Conservation (phyloP, 345 rosid genomes). For the Carallia brachiata region DNA sequence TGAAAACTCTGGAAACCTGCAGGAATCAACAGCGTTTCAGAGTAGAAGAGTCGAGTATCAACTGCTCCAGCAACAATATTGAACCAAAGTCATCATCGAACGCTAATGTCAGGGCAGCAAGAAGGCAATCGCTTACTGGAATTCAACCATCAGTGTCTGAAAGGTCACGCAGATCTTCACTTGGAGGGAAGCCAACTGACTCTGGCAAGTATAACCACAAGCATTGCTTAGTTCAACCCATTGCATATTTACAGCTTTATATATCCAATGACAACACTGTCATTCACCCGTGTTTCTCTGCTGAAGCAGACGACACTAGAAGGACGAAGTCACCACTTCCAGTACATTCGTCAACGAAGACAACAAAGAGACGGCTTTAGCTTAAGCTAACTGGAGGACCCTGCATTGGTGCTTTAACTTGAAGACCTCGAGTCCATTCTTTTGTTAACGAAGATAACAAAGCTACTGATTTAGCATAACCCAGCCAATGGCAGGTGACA, state of each 20-base stretch:
- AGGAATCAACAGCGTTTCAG: constrained; percentile 41
- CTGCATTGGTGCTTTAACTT: neutral
- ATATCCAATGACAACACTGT: neutral
- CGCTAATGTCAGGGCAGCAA: constrained; percentile 44
- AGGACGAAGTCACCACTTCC: constrained; percentile 84
- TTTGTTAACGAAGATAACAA: constrained; percentile 1
- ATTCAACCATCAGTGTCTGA: constrained; percentile 38
- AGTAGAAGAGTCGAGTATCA: constrained; percentile 43
- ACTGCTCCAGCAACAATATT: constrained; percentile 18
- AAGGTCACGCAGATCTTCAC: constrained; percentile 70
- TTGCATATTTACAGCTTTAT: neutral
- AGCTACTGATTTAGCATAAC: constrained; percentile 9
- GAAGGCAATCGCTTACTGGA: constrained; percentile 83
- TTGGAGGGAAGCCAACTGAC: constrained; percentile 64
- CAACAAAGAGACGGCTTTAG: constrained; percentile 48
- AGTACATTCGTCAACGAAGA: constrained; percentile 35
- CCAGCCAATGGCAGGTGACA: neutral
- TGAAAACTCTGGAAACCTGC: constrained; percentile 11
- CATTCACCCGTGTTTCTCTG: constrained; percentile 9
- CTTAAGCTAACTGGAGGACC: neutral
- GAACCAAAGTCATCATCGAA: constrained; percentile 47
- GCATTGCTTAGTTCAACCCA: neutral
- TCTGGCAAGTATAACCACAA: constrained; percentile 34
- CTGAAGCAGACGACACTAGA: constrained; percentile 37
- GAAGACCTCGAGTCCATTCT: constrained; percentile 36